Conservation (phyloP, 768 basidiomycete genomes). For the Russula brevipes region DNA sequence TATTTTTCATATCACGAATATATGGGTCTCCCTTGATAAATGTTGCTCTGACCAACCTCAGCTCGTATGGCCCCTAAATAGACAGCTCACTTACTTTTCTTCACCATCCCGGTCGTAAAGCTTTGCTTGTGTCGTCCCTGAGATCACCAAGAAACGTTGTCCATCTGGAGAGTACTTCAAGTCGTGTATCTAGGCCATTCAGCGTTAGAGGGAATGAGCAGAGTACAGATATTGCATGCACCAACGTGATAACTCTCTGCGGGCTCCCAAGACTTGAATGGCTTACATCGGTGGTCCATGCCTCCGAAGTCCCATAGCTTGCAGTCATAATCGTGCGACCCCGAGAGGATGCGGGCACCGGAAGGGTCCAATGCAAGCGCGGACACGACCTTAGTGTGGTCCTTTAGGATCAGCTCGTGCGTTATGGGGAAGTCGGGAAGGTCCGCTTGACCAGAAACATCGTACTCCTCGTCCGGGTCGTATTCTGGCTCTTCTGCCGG, state of each 20-base stretch:
- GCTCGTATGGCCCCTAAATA: slow-evolving; percentile 34
- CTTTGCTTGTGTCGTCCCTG: slow-evolving; percentile 83
- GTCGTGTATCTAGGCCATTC: slow-evolving; percentile 68
- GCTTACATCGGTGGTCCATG: slow-evolving; percentile 85
- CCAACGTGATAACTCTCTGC: slow-evolving; percentile 86
- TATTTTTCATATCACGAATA: slow-evolving; percentile 98
- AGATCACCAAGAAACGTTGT: slow-evolving; percentile 78
- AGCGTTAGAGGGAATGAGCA: slow-evolving; percentile 9
- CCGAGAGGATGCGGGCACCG: slow-evolving; percentile 85
- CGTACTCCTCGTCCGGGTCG: slow-evolving; percentile 41
- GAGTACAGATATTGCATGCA: slow-evolving; percentile 24
- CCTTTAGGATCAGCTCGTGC: slow-evolving; percentile 88
- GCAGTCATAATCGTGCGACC: slow-evolving; percentile 95
- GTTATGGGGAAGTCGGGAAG: slow-evolving; percentile 73
- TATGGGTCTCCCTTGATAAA: slow-evolving; percentile 96
- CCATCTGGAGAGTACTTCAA: slow-evolving; percentile 86
- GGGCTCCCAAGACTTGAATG: slow-evolving; percentile 96
- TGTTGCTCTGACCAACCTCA: slow-evolving; percentile 60
- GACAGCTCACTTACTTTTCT: slow-evolving; percentile 62
- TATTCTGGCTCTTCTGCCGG: slow-evolving; percentile 32
- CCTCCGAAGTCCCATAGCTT: slow-evolving; percentile 99
- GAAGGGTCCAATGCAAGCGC: slow-evolving; percentile 90
- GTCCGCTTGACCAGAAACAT: slow-evolving; percentile 42
- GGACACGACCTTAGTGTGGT: slow-evolving; percentile 93
- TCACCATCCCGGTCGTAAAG: slow-evolving; percentile 91